phyloP scores from a whole-genome alignment of 768 basidiomycete species.

The Pseudohyphozyma bogoriensis region DNA sequence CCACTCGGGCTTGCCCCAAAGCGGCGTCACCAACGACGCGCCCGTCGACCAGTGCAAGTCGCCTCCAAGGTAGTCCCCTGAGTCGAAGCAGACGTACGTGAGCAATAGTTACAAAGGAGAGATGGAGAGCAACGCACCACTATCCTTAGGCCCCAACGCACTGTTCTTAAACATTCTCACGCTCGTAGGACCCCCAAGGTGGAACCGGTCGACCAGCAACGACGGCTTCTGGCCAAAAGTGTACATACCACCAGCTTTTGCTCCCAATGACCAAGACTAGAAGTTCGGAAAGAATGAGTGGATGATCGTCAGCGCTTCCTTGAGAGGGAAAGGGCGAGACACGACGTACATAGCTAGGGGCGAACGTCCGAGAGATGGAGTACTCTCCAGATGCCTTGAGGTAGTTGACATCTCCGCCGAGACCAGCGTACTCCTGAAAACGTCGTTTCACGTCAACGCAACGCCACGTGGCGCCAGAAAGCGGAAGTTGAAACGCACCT shows the following conservation, averaged over 20 bases:
- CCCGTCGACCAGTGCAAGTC: constrained; percentile 72
- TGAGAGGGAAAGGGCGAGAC: no score
- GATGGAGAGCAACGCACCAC: constrained; percentile 6
- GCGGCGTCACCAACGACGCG: constrained; percentile 59
- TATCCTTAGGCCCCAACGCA: constrained; percentile 64
- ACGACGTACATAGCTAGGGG: constrained; percentile 51
- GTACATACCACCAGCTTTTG: constrained; percentile 60
- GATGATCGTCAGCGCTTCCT: no score
- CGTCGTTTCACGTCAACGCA: no score
- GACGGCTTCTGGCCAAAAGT: constrained; percentile 39
- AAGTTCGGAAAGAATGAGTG: no score
- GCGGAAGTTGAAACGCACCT: constrained; percentile 28
- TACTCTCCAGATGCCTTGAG: constrained; percentile 62
- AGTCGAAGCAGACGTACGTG: background rate
- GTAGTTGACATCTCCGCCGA: constrained; percentile 69
- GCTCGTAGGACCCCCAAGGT: constrained; percentile 81
- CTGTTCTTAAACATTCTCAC: constrained; percentile 67
- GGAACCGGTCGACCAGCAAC: constrained; percentile 75
- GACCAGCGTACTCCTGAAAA: constrained; percentile 53
- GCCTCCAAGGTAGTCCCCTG: constrained; percentile 77
- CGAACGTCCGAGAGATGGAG: constrained; percentile 52
- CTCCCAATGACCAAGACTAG: no score
- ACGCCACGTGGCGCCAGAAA: background rate
- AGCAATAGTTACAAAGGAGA: background rate
- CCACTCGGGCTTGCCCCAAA: constrained; percentile 62